Base-by-base conservation (phyloP, 1,284 basidiomycete genomes). In the Fomitopsis pinicola region DNA sequence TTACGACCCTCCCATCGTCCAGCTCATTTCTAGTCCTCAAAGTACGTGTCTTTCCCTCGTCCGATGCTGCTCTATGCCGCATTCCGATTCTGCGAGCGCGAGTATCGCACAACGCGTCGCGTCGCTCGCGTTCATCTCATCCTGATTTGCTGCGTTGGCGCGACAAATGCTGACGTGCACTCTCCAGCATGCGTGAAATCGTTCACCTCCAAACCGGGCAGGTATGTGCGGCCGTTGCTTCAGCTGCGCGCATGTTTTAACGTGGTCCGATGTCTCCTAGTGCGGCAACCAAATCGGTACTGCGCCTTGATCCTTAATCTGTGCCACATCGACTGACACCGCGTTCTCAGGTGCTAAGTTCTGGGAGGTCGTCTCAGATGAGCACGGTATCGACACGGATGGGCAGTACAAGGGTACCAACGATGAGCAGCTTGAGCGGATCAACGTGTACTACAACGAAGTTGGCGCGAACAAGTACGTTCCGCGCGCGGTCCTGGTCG, bases 321-420 rank as follows among this genome's bases (percentile, higher is more conserved):
- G 58, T 22, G 62, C 26, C n/a, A n/a, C 46, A 40, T 44, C 28
- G 30, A 48, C 59, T 55, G 10, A 63, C n/a, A 5, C 7, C 42
- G 33, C 46, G 22, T 64, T 62, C 60, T 59, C 68, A 92, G 91
- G 92, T 90, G 92, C 94, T 83, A 97, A 97, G 81, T 98, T 98
- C 89, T 98, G 95, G 96, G 95, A 92, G 79, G 95, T 94, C 71
- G 88, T 98, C 74, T 96, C 94, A 63, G 95, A 98, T 77, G 96
- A 98, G 83, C 96, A 98, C 78, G 94, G 94, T 74, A 95, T 98
- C 77, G 93, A 93, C 78, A 83, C 82, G 76, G 92, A 95, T 81
- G 95, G 95, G 80, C 77, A 84, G 64, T 98, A 98, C 88, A 90
- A 91, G 78, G 97, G 97, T 73, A 94, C 78, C 77, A 91, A 91